phyloP scores from a whole-genome alignment of 2,329 filamentous ascomycete species.

The Ceratocystis alfenasii region DNA sequence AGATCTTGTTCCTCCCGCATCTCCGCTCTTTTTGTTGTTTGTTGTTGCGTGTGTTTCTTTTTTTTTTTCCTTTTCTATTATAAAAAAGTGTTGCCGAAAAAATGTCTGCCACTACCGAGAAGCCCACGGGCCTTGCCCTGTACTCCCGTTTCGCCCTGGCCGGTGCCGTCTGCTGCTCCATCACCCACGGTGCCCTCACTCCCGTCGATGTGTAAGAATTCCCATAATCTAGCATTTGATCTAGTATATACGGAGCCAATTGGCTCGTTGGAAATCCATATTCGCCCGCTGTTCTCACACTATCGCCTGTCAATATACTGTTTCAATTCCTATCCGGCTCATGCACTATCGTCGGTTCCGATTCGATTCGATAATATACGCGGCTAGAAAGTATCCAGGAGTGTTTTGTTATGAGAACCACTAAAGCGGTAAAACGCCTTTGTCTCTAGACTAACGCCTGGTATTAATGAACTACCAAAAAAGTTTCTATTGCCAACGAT shows the following conservation, averaged over 20 bases:
- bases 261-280: neutral
- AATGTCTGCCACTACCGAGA: constrained; percentile 33
- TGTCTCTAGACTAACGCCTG: no score
- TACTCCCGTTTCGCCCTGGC: constrained; percentile 96
- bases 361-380: neutral
- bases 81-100: constrained; percentile 30
- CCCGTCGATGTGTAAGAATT: constrained; percentile 92
- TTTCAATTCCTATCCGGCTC: neutral
- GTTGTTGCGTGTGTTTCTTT: constrained; percentile 15
- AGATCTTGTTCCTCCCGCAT: constrained; percentile 25
- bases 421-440: neutral
- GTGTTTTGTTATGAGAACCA: neutral
- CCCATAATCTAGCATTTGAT: constrained; percentile 28
- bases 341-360: neutral
- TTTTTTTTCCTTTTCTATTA: constrained; percentile 19
- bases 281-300: neutral
- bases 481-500: neutral
- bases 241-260: neutral
- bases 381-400: neutral
- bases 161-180: constrained; percentile 92
- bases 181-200: constrained; percentile 94
- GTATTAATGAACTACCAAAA: neutral
- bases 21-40: constrained; percentile 23
- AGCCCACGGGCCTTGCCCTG: constrained; percentile 49
- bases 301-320: neutral